Base-by-base conservation (phyloP, 1,284 basidiomycete genomes). In the Neolentinus lepideus region DNA sequence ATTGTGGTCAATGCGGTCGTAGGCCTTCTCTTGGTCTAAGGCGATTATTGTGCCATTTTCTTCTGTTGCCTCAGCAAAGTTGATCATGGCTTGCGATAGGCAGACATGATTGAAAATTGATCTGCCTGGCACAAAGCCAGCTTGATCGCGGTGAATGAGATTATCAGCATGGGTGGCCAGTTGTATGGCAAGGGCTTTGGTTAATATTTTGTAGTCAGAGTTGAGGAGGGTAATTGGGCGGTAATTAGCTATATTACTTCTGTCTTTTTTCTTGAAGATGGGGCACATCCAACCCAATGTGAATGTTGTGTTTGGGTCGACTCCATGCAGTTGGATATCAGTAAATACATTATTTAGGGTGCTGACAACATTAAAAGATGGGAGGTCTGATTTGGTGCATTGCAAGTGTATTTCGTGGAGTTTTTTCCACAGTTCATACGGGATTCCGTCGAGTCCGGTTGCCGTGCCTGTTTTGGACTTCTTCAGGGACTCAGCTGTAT, bases 21-120 rank as follows among this genome's bases (percentile, higher is more conserved):
- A 70, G 0, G 67, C 69, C 57, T 71, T 71, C 52, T 70, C 68
- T 52, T 71, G 67, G 57, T 70, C 68, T 0, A 71, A 63, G 0
- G 64, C 60, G 0, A 70, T 51, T 3, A 69, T 66, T 0, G 56
- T 43, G 0, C 68, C 66, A 19, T 69, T 59, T 8, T 57, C 29
- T 21, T 67, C 64, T 0, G 33, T 55, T 0, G 58, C 59, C 31
- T 68, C 67, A 0, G 65, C 61, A 26, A 59, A 66, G 16, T 66
- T 53, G 0, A 63, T 58, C 53, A 67, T 63, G 2, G 60, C n/a
- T n/a, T 57, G 43, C 0, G 61, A 52, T 0, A 69, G 61, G 31
- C 60, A 53, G 0, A 58, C 58, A 9, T 68, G 66, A 58, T 69
- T 59, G 3, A 48, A 53, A 6, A 69, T 66, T 6, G 55, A 56